Percentiles rank a stretch among this genome's conserved stretches.
Evolutionary conservation across 495 filamentous ascomycete genomes (phyloP).

Genomic region (Penicilliopsis zonata): DNA sequence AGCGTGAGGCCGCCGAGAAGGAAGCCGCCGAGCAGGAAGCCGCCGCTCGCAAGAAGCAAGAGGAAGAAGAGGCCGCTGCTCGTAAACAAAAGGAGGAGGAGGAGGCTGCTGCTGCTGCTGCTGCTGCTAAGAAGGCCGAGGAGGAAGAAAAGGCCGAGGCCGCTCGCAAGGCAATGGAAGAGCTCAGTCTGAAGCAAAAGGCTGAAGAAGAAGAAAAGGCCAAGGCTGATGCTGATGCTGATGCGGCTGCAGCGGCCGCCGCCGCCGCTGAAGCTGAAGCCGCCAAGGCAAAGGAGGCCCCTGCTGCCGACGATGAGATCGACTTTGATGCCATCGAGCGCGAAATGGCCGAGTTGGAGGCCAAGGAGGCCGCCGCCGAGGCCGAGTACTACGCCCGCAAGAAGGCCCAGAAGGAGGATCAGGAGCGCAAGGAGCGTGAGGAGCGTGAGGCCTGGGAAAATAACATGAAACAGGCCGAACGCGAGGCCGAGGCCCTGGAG

Average conservation of each 20-base stretch:
- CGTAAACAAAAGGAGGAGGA: constrained; percentile 22
- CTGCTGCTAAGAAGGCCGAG: constrained; percentile 10
- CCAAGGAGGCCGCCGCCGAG: constrained; percentile 46
- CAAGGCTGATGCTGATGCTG: constrained; percentile 30
- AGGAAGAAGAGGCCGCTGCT: constrained; percentile 21
- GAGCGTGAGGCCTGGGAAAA: constrained; percentile 34
- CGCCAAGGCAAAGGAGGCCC: constrained; percentile 20
- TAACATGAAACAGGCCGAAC: constrained; percentile 45
- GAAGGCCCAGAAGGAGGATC: constrained; percentile 48
- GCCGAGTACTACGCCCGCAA: constrained; percentile 49
- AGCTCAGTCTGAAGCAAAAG: constrained; percentile 9
- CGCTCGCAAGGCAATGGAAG: constrained; percentile 7
- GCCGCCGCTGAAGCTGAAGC: constrained; percentile 32
- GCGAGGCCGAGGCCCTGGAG: constrained; percentile 44
- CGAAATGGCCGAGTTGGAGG: constrained; percentile 42
- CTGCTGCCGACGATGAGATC: constrained; percentile 32
- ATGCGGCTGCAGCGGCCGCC: constrained; percentile 21
- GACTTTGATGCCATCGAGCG: constrained; percentile 40
- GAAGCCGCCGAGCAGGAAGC: constrained; percentile 35
- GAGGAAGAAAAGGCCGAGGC: constrained; percentile 14
- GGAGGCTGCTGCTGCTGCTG: too few species aligned
- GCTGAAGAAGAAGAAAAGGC: constrained; percentile 24
- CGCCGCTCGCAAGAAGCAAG: constrained; percentile 25
- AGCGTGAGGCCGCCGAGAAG: constrained; percentile 33
- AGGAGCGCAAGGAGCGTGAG: constrained; percentile 46